Evolutionary conservation across 257 asterid genomes (phyloP).

Genomic region (Euphrasia confusa): DNA sequence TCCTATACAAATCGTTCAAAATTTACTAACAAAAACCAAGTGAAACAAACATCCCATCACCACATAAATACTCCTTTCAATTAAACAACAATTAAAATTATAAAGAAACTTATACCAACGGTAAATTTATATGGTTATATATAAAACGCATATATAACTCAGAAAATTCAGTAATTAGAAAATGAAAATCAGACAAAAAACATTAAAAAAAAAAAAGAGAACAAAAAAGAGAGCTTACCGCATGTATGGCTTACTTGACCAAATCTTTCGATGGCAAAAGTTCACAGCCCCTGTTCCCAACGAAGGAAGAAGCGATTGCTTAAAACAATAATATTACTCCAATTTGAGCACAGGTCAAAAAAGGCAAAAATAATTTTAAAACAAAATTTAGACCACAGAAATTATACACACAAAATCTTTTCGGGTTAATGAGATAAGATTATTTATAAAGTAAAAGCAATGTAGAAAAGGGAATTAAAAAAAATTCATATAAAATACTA

Average conservation of each 20-base stretch:
- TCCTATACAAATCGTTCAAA: not conserved
- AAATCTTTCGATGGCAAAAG: not conserved
- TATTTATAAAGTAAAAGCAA: not conserved
- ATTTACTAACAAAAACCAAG: not conserved
- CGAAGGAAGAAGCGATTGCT: not conserved
- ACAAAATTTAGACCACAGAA: not conserved
- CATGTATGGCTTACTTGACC: not conserved
- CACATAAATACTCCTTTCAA: constrained; percentile 6
- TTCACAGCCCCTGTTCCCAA: no score
- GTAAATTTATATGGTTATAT: no score
- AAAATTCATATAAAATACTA: not conserved
- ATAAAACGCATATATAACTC: not conserved
- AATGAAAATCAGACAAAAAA: no score
- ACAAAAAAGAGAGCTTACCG: not conserved
- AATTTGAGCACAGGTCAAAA: no score
- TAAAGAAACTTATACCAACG: no score
- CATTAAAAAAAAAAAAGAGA: no score
- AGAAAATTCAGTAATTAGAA: no score
- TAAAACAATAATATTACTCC: no score
- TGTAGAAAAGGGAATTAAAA: not conserved
- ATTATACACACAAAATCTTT: no score
- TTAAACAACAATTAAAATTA: not conserved
- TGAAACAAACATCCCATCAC: constrained; percentile 4
- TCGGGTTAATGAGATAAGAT: not conserved
- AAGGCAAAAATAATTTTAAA: no score